Percentiles rank a stretch among this genome's conserved stretches.
phyloP scores from a whole-genome alignment of 495 filamentous ascomycete genomes.

The Cercophora sp. region DNA sequence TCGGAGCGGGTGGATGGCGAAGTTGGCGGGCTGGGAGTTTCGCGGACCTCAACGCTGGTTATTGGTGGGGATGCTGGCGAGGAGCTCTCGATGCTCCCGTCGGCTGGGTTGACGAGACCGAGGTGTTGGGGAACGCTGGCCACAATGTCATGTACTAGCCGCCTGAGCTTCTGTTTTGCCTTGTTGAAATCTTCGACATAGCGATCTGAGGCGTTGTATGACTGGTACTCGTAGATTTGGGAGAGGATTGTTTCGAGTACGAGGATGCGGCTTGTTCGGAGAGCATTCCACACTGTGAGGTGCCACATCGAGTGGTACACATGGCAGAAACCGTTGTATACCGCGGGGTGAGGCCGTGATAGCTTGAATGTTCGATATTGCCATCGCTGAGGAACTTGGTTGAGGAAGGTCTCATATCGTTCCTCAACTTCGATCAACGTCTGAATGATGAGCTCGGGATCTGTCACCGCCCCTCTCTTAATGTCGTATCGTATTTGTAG shows the following conservation, averaged over 20 bases:
- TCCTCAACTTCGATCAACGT: slow-evolving; percentile 48
- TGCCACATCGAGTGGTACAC: slow-evolving; percentile 51
- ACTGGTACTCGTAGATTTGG: slow-evolving; percentile 25
- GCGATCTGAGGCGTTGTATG: slow-evolving; percentile 9
- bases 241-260: slow-evolving; percentile 50
- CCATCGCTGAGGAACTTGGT: slow-evolving; percentile 37
- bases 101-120: slow-evolving; percentile 29
- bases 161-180: slow-evolving; percentile 29
- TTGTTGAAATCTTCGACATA: slow-evolving; percentile 25
- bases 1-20: slow-evolving; percentile 24
- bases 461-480: slow-evolving; percentile 30
- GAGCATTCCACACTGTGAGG: slow-evolving; percentile 53
- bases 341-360: slow-evolving; percentile 32
- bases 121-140: slow-evolving; percentile 46
- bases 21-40: slow-evolving; percentile 26
- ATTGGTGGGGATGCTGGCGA: slow-evolving; percentile 21
- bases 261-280: slow-evolving; percentile 55
- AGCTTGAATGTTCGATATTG: slow-evolving; percentile 30
- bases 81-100: slow-evolving; percentile 19
- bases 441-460: slow-evolving; percentile 43
- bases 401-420: slow-evolving; percentile 44
- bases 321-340: slow-evolving; percentile 51
- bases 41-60: slow-evolving; percentile 29
- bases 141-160: slow-evolving; percentile 39
- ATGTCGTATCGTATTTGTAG: slow-evolving; percentile 44